A percentile compares a stretch with the other conserved stretches of the same genome.
Evolutionary conservation across 2,329 filamentous ascomycete genomes (phyloP).

Genomic region (Fusarium annulatum): DNA sequence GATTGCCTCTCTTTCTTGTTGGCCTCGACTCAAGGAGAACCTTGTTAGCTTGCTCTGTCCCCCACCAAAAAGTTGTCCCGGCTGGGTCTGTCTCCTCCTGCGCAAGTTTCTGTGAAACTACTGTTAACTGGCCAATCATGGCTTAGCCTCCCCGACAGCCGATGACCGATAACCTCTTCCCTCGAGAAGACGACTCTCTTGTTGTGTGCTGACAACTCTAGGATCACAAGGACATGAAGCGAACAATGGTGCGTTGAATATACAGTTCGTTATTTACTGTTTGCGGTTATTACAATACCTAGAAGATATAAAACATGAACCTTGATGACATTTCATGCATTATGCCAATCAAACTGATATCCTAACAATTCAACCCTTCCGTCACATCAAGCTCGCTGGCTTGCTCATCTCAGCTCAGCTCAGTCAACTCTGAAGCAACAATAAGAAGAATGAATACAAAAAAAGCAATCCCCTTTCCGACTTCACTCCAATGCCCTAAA

Average conservation of each 20-base stretch:
- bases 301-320: constrained; percentile 20
- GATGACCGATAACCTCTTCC: constrained; percentile 42
- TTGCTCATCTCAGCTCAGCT: constrained; percentile 17
- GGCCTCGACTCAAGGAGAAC: constrained; percentile 25
- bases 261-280: background rate
- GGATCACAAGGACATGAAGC: constrained; percentile 26
- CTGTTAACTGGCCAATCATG: constrained; percentile 42
- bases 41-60: constrained; percentile 27
- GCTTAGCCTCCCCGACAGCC: constrained; percentile 44
- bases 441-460: constrained; percentile 20
- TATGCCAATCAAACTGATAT: constrained; percentile 44
- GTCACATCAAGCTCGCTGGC: constrained; percentile 13
- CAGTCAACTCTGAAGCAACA: constrained; percentile 14
- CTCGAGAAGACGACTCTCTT: constrained; percentile 28
- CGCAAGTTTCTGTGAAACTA: constrained; percentile 25
- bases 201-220: constrained; percentile 28
- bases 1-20: background rate
- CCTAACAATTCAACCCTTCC: constrained; percentile 32
- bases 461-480: constrained; percentile 29
- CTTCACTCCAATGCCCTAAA: constrained; percentile 32
- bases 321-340: constrained; percentile 38
- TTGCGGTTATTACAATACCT: constrained; percentile 2
- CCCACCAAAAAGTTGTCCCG: constrained; percentile 20
- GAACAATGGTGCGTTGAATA: background rate
- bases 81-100: background rate